Conservation (phyloP, 495 filamentous ascomycete species). For the Aspergillus olivimuriae region DNA sequence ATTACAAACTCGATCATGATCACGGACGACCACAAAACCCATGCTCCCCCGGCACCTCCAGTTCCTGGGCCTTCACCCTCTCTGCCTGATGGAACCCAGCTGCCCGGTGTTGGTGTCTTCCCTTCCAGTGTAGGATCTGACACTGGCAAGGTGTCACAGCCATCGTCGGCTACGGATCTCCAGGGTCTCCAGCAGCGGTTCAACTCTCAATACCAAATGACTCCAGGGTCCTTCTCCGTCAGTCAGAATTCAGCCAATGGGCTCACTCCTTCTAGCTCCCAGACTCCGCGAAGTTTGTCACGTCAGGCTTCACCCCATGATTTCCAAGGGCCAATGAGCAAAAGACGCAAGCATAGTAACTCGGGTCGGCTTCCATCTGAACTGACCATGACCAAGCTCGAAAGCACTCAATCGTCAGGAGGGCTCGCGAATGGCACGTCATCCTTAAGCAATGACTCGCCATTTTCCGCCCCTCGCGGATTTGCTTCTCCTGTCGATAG, state of each 20-base stretch:
- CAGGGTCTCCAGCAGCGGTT: conserved; percentile 46
- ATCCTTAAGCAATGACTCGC: conserved; percentile 29
- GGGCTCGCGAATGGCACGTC: conserved; percentile 14
- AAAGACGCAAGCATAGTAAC: conserved; percentile 69
- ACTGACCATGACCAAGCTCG: conserved; percentile 73
- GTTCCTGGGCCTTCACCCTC: conserved; percentile 29
- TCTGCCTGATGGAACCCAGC: conserved; percentile 34
- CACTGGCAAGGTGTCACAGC: conserved; percentile 19
- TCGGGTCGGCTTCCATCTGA: conserved; percentile 60
- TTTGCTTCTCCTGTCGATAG: conserved; percentile 42
- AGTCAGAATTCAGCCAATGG: conserved; percentile 31
- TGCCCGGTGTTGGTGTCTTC: conserved; percentile 42
- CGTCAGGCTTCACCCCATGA: conserved; percentile 64
- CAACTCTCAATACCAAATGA: conserved; percentile 38
- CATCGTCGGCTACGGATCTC: conserved; percentile 47
- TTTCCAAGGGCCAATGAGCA: conserved; percentile 52
- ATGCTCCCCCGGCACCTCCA: conserved; percentile 40
- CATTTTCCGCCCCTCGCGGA: conserved; percentile 32
- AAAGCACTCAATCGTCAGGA: conserved; percentile 42
- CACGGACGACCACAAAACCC: conserved; percentile 94
- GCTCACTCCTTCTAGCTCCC: conserved; percentile 34
- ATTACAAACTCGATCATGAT: conserved; percentile 87
- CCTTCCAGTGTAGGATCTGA: conserved; percentile 31
- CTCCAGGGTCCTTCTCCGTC: conserved; percentile 28
- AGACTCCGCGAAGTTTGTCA: conserved; percentile 60